Conservation (phyloP, 2,329 filamentous ascomycete species). For the Penicillium oxalicum region DNA sequence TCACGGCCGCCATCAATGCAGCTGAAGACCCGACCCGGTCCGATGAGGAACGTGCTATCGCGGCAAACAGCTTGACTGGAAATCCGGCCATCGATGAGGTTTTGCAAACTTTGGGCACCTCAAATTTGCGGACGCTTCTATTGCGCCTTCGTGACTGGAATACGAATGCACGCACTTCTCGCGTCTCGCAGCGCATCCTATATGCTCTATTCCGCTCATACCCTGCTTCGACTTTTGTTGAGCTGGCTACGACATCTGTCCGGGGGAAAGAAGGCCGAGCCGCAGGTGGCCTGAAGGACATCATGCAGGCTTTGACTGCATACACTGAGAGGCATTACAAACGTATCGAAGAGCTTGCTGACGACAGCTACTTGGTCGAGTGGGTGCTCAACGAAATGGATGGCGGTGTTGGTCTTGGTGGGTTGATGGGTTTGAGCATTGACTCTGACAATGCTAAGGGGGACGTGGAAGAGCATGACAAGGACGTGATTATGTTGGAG, state of each 20-base stretch:
- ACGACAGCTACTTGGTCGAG: slow-evolving; percentile 90
- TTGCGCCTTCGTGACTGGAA: slow-evolving; percentile 91
- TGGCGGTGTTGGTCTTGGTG: slow-evolving; percentile 48
- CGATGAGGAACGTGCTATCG: slow-evolving; percentile 21
- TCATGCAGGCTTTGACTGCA: slow-evolving; percentile 76
- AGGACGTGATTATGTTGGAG: slow-evolving; percentile 38
- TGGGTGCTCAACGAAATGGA: slow-evolving; percentile 95
- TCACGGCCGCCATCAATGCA: slow-evolving; percentile 69
- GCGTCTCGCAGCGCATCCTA: slow-evolving; percentile 78
- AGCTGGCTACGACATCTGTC: slow-evolving; percentile 48
- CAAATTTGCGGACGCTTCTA: slow-evolving; percentile 79
- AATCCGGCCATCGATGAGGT: slow-evolving; percentile 68
- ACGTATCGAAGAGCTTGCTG: slow-evolving; percentile 79
- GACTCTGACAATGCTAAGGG: slow-evolving; percentile 13
- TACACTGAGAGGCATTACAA: slow-evolving; percentile 94
- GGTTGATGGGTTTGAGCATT: slow-evolving; percentile 19
- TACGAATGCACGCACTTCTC: slow-evolving; percentile 81
- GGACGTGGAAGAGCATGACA: slow-evolving; percentile 26
- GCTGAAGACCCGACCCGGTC: slow-evolving; percentile 55
- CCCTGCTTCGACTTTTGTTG: slow-evolving; percentile 69
- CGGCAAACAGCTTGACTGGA: slow-evolving; percentile 38
- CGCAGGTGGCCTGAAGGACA: slow-evolving; percentile 65
- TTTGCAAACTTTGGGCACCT: slow-evolving; percentile 68
- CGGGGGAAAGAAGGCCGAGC: slow-evolving; percentile 31
- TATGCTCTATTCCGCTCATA: slow-evolving; percentile 75